Conservation (phyloP, 352 stramenopile species). For the Globisporangium paroecandrum region DNA sequence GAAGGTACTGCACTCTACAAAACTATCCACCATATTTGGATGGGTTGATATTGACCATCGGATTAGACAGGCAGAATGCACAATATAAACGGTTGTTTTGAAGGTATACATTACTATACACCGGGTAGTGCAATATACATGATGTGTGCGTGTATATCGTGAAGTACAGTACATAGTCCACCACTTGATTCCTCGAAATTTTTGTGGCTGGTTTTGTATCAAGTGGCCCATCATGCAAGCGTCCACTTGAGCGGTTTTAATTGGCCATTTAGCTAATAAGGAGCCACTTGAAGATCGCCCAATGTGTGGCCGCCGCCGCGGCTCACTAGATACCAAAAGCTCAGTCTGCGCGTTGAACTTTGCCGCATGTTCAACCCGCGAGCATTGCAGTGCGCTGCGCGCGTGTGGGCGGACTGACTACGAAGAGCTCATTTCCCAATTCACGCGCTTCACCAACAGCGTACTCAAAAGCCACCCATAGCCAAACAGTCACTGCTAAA, state of each 20-base stretch:
- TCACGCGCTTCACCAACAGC: background rate
- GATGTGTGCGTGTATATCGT: background rate
- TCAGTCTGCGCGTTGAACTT: constrained; percentile 12
- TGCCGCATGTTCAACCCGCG: constrained; percentile 2
- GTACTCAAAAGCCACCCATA: background rate
- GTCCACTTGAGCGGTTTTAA: background rate
- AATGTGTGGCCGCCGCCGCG: constrained; percentile 22
- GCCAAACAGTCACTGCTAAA: background rate
- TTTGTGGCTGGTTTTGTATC: constrained; percentile 9
- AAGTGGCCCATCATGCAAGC: constrained; percentile 3
- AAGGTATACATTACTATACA: background rate
- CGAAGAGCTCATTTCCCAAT: background rate
- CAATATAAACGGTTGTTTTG: background rate
- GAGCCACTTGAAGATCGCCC: constrained; percentile 1
- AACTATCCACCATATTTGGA: background rate
- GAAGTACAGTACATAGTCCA: background rate
- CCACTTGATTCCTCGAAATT: constrained; percentile 22
- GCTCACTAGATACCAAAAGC: constrained; percentile 11
- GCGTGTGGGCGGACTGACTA: background rate
- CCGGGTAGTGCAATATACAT: background rate
- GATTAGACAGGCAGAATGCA: background rate
- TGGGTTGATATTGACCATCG: background rate
- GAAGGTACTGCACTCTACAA: background rate
- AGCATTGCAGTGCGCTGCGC: background rate
- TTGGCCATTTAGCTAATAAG: constrained; percentile 3